Evolutionary conservation across 75 land plant genomes (phyloP).

Genomic region (Picea sitchensis): DNA sequence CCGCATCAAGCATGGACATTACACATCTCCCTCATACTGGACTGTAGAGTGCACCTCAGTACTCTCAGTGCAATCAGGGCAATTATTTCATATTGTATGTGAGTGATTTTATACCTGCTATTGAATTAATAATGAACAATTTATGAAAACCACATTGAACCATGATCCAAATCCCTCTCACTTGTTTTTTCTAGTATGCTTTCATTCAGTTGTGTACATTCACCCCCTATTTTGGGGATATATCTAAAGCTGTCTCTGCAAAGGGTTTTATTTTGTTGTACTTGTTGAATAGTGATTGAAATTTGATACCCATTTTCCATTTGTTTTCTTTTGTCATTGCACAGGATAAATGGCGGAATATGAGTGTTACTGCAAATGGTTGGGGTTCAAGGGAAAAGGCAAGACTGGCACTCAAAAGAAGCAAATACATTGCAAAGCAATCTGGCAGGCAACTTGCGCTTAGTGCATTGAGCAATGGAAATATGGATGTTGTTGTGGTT

Average conservation of each 20-base stretch:
- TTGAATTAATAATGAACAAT: background rate
- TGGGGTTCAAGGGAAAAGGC: constrained; percentile 14
- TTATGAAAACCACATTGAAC: background rate
- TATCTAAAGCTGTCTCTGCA: background rate
- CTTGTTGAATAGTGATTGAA: background rate
- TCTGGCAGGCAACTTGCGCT: constrained; percentile 25
- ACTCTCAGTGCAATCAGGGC: background rate
- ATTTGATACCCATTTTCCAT: background rate
- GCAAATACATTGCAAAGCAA: constrained; percentile 5
- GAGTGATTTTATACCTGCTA: background rate
- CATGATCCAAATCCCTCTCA: background rate
- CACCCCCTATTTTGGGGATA: background rate
- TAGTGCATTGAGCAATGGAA: constrained; percentile 14
- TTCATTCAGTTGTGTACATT: background rate
- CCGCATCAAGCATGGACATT: no score
- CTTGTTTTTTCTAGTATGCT: background rate
- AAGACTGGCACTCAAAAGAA: constrained; percentile 12
- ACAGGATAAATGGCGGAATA: constrained; percentile 18
- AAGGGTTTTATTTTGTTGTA: background rate
- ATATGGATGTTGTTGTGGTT: constrained; percentile 34
- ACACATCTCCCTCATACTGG: no score
- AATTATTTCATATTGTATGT: background rate
- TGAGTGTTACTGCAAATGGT: constrained; percentile 12
- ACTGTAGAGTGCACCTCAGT: background rate
- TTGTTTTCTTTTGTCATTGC: constrained; percentile 18